Conservation (phyloP, 768 basidiomycete genomes). For the Piloderma croceum region DNA sequence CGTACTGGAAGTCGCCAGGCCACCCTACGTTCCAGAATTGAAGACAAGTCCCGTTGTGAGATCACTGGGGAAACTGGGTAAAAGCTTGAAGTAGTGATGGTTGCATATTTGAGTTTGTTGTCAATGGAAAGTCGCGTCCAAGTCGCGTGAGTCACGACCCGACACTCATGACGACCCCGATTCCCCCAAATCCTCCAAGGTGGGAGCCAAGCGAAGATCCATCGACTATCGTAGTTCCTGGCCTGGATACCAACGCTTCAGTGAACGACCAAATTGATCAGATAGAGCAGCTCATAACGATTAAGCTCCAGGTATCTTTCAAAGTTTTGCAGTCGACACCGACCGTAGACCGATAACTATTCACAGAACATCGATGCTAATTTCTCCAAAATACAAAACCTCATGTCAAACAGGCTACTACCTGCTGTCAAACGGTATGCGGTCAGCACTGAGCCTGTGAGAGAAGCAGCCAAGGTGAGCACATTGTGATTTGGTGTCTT, state of each 20-base stretch:
- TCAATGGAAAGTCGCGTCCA: too few relatives aligned
- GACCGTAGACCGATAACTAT: too few relatives aligned
- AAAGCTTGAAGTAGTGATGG: too few relatives aligned
- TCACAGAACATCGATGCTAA: slow-evolving; percentile 85
- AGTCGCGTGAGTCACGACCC: neutral
- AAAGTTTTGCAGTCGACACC: too few relatives aligned
- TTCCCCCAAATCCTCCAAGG: slow-evolving; percentile 57
- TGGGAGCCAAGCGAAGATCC: slow-evolving; percentile 67
- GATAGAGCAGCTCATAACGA: slow-evolving; percentile 91
- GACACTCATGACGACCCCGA: slow-evolving; percentile 29
- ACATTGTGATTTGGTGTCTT: neutral
- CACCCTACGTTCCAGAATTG: too few relatives aligned
- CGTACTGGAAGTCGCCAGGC: too few relatives aligned
- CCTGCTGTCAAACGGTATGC: slow-evolving; percentile 90
- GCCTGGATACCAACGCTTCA: slow-evolving; percentile 64
- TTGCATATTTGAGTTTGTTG: too few relatives aligned
- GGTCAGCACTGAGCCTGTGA: slow-evolving; percentile 78
- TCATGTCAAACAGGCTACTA: slow-evolving; percentile 72
- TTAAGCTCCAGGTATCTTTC: slow-evolving; percentile 71
- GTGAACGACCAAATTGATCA: slow-evolving; percentile 85
- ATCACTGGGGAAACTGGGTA: too few relatives aligned
- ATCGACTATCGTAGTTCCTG: slow-evolving; percentile 58
- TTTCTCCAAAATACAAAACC: slow-evolving; percentile 83
- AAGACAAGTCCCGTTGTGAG: too few relatives aligned
- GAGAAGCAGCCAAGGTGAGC: slow-evolving; percentile 84